phyloP scores from a whole-genome alignment of 768 basidiomycete genomes.

The Agrocybe praecox region DNA sequence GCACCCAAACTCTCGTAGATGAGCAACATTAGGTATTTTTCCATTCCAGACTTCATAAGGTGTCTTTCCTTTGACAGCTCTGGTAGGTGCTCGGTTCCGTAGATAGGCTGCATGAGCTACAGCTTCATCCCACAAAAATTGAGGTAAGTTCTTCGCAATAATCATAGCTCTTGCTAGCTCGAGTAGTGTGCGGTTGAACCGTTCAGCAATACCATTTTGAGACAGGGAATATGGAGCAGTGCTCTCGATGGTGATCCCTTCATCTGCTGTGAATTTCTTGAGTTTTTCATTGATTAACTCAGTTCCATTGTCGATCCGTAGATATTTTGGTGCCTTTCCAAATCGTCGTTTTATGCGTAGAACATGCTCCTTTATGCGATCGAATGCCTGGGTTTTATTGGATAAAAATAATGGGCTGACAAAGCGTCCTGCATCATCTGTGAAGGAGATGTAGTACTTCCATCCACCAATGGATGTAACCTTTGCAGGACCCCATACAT shows the following conservation, averaged over 20 bases:
- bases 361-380: slow-evolving; percentile 15
- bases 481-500: slow-evolving; percentile 39
- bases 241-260: slow-evolving; percentile 7
- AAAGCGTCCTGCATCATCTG: no score
- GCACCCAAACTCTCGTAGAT: slow-evolving; percentile 26
- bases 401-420: no score
- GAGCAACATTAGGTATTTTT: slow-evolving; percentile 19
- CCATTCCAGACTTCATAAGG: slow-evolving; percentile 21
- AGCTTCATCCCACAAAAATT: no score
- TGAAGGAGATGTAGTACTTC: no score
- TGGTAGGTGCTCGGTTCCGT: slow-evolving; percentile 25
- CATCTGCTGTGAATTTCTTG: slow-evolving; percentile 4
- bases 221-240: slow-evolving; percentile 17
- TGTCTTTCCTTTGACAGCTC: slow-evolving; percentile 20
- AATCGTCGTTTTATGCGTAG: slow-evolving; percentile 11
- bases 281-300: slow-evolving; percentile 18
- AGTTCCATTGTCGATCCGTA: slow-evolving; percentile 23
- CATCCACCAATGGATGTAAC: no score
- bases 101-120: no score
- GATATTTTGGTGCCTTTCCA: not conserved
- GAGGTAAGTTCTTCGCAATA: no score
- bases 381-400: slow-evolving; percentile 14
- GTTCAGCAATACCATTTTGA: slow-evolving; percentile 16
- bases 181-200: slow-evolving; percentile 10
- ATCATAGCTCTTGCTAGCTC: no score